Evolutionary conservation across 129 eudicot species (phyloP).

Genomic region (Flaveria robusta): DNA sequence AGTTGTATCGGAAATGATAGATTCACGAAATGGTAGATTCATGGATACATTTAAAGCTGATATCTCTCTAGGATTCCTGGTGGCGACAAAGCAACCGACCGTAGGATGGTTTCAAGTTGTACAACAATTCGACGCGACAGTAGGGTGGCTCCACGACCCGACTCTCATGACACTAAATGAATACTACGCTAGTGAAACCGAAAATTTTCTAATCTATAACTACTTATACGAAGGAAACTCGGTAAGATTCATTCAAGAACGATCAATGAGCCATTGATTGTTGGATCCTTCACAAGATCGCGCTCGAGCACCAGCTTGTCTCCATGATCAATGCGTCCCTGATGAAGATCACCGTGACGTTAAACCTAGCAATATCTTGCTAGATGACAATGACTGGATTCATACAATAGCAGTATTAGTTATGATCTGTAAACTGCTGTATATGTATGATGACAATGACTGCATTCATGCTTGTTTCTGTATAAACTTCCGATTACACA

Average conservation of each 20-base stretch:
- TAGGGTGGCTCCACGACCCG: constrained; percentile 71
- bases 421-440: constrained; percentile 27
- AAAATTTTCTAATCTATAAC: constrained; percentile 75
- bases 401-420: not conserved
- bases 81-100: constrained; percentile 72
- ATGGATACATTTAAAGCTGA: constrained; percentile 85
- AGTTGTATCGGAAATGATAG: constrained; percentile 91
- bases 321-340: constrained; percentile 85
- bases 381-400: too few species aligned
- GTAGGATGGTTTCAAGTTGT: constrained; percentile 83
- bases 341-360: constrained; percentile 86
- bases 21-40: not conserved
- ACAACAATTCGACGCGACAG: constrained; percentile 84
- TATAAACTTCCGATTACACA: too few species aligned
- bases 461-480: not conserved
- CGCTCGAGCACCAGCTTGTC: constrained; percentile 79
- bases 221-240: constrained; percentile 70
- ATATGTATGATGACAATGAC: constrained; percentile 16
- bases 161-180: constrained; percentile 80
- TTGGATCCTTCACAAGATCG: constrained; percentile 78
- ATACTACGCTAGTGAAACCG: constrained; percentile 73
- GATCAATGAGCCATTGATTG: constrained; percentile 68
- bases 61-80: constrained; percentile 60
- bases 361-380: constrained; percentile 76
- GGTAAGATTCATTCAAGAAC: constrained; percentile 75